Conservation (phyloP, 345 rosid genomes). For the Aquilaria sinensis region DNA sequence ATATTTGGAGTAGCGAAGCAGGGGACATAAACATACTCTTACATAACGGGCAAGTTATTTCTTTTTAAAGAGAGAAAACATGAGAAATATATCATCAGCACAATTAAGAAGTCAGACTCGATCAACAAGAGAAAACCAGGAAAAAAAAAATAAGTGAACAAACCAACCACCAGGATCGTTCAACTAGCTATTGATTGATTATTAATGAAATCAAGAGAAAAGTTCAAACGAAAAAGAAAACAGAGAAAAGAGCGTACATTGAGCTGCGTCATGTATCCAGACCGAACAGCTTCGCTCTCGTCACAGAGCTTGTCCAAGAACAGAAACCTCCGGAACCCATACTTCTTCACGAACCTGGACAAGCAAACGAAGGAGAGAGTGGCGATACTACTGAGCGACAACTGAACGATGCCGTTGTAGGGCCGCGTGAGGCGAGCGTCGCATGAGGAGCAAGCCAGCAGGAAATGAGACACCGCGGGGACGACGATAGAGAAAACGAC, state of each 20-base stretch:
- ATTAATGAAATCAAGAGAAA: too few relatives aligned
- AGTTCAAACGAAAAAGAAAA: not conserved
- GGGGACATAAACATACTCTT: too few relatives aligned
- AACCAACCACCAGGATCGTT: too few relatives aligned
- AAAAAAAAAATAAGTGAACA: too few relatives aligned
- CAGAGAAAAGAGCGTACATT: slow-evolving; percentile 39
- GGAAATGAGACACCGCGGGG: slow-evolving; percentile 69
- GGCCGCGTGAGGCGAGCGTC: slow-evolving; percentile 68
- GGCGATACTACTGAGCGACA: slow-evolving; percentile 68
- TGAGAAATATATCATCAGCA: too few relatives aligned
- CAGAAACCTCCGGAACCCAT: slow-evolving; percentile 67
- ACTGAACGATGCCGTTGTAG: slow-evolving; percentile 69
- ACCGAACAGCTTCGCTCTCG: slow-evolving; percentile 79
- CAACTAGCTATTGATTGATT: too few relatives aligned
- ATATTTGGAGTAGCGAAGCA: too few relatives aligned
- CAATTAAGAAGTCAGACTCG: too few relatives aligned
- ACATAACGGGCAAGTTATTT: too few relatives aligned
- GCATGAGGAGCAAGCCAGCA: slow-evolving; percentile 70
- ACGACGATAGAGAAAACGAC: slow-evolving; percentile 50
- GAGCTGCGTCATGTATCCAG: slow-evolving; percentile 68
- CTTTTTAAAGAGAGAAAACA: not conserved
- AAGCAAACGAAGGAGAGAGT: slow-evolving; percentile 65
- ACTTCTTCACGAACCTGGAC: slow-evolving; percentile 54
- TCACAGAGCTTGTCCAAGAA: slow-evolving; percentile 90
- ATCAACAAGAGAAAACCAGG: too few relatives aligned